Evolutionary conservation across 768 basidiomycete genomes (phyloP).

Genomic region (Ramaria sp.): DNA sequence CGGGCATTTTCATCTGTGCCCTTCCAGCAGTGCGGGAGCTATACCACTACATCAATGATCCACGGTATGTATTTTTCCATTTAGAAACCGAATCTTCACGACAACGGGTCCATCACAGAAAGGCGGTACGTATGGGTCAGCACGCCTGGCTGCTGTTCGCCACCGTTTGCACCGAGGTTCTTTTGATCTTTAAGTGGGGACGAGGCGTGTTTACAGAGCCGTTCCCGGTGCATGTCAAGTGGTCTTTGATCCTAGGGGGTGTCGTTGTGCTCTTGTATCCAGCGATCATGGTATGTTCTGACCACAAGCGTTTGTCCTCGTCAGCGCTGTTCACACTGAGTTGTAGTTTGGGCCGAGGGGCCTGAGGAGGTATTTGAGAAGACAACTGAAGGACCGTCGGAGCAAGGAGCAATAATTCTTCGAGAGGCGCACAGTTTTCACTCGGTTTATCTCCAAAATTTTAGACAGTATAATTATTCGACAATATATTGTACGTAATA

Average conservation of each 20-base stretch:
- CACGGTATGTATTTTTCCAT: constrained; percentile 38
- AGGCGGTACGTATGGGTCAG: constrained; percentile 81
- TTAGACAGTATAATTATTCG: not conserved
- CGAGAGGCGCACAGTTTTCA: not conserved
- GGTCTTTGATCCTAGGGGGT: constrained; percentile 55
- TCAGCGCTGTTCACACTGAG: not conserved
- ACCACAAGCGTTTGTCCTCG: constrained; percentile 5
- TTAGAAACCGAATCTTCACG: not conserved
- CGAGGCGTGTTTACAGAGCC: constrained; percentile 57
- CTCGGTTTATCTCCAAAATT: not conserved
- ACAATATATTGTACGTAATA: not conserved
- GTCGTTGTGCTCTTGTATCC: constrained; percentile 62
- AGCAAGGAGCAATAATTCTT: constrained; percentile 21
- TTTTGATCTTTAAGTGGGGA: constrained; percentile 79
- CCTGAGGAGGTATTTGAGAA: constrained; percentile 40
- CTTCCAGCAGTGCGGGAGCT: constrained; percentile 78
- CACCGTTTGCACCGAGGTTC: constrained; percentile 72
- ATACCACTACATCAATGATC: constrained; percentile 74
- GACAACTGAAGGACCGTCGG: constrained; percentile 21
- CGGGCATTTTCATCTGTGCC: constrained; percentile 76
- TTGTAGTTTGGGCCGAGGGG: constrained; percentile 56
- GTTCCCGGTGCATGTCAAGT: constrained; percentile 49
- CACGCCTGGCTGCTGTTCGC: constrained; percentile 82
- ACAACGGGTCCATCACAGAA: constrained; percentile 29
- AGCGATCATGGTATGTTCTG: constrained; percentile 37